Conservation (phyloP, 1,139 yeast species). For the Candida smagusa region DNA sequence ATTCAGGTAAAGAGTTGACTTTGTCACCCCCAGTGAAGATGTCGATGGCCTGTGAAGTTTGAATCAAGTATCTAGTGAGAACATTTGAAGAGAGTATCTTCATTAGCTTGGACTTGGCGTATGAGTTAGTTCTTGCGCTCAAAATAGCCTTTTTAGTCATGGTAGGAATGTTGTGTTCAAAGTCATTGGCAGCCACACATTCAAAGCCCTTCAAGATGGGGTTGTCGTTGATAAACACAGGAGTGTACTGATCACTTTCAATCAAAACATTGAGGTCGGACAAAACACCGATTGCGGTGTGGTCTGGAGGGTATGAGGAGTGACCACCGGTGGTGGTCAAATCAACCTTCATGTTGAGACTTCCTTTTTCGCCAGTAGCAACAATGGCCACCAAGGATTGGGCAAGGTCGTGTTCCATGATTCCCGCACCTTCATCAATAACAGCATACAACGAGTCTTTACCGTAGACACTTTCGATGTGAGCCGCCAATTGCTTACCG, state of each 20-base stretch:
- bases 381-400: constrained; percentile 55
- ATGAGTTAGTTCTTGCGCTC: constrained; percentile 9
- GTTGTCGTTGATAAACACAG: constrained; percentile 36
- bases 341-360: constrained; percentile 34
- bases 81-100: constrained; percentile 17
- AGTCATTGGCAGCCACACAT: constrained; percentile 45
- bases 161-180: constrained; percentile 38
- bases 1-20: constrained; percentile 73
- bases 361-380: constrained; percentile 49
- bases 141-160: constrained; percentile 41
- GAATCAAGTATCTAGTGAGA: no score
- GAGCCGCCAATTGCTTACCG: constrained; percentile 28
- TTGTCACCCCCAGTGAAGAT: constrained; percentile 67
- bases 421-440: constrained; percentile 45
- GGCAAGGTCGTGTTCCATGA: constrained; percentile 27
- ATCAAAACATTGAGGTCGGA: constrained; percentile 35
- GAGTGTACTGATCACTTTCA: constrained; percentile 33
- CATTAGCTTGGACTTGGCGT: no score
- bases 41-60: constrained; percentile 69
- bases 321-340: constrained; percentile 49
- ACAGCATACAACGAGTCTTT: constrained; percentile 37
- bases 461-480: constrained; percentile 34
- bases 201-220: constrained; percentile 41
- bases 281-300: constrained; percentile 46
- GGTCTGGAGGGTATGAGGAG: constrained; percentile 47